A percentile compares a stretch with the other conserved stretches of the same genome.
phyloP scores from a whole-genome alignment of 192 early-diverging fungal genomes.

The Jimgerdemannia flammicorona region DNA sequence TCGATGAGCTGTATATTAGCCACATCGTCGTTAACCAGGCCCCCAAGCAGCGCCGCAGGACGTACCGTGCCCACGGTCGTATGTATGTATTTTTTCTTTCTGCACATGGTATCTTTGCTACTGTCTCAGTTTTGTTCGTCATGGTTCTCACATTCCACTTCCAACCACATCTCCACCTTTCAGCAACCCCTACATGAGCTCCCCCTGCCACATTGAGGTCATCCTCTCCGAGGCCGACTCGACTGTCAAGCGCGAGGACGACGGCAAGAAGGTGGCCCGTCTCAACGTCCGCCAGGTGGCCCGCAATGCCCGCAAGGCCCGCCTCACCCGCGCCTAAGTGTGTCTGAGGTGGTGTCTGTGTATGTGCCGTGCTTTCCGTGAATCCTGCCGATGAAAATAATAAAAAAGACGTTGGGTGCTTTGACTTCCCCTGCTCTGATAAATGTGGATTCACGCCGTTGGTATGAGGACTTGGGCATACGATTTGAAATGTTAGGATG shows the following conservation, averaged over 20 bases:
- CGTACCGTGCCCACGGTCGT: conserved; percentile 98
- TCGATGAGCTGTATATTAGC: conserved; percentile 85
- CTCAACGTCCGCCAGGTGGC: conserved; percentile 56
- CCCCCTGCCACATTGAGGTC: conserved; percentile 96
- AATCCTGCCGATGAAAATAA: not conserved
- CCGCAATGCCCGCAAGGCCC: conserved; percentile 45
- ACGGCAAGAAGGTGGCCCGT: conserved; percentile 45
- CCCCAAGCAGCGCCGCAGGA: conserved; percentile 94
- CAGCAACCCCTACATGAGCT: conserved; percentile 82
- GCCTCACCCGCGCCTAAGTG: conserved; percentile 31
- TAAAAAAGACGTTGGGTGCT: not conserved
- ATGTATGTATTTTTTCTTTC: conserved; percentile 56
- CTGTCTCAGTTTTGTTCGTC: not conserved
- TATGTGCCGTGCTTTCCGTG: not conserved
- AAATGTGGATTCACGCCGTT: not conserved
- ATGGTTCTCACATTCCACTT: not conserved
- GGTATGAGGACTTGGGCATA: too few relatives aligned
- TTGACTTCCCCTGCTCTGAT: not conserved
- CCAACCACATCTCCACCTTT: conserved; percentile 15
- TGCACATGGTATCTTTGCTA: not conserved
- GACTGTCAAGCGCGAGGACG: conserved; percentile 72
- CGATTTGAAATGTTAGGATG: too few relatives aligned
- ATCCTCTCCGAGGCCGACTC: conserved; percentile 88
- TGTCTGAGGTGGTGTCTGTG: not conserved
- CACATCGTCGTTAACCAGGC: conserved; percentile 99